Evolutionary conservation across 495 filamentous ascomycete genomes (phyloP).

Genomic region (Penicillium ochrochloron): DNA sequence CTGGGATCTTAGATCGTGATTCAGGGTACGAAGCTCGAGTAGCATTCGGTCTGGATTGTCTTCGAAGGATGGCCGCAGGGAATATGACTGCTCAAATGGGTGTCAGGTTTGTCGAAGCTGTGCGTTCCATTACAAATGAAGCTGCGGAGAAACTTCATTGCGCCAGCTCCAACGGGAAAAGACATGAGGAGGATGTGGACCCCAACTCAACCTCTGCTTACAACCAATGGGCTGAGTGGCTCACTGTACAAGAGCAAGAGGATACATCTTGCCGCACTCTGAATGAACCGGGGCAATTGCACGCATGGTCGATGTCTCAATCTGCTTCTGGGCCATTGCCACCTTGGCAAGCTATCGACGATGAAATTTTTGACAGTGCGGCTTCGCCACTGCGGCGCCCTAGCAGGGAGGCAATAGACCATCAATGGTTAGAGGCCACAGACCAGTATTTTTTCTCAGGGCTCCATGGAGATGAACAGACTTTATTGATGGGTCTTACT

Average conservation of each 20-base stretch:
- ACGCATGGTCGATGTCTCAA: neutral
- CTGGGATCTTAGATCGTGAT: conserved; percentile 33
- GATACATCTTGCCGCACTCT: neutral
- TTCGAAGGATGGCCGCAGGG: conserved; percentile 31
- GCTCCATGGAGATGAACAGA: conserved; percentile 25
- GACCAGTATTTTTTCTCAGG: conserved; percentile 11
- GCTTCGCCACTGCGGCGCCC: neutral
- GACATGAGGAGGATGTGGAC: neutral
- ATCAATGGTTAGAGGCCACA: neutral
- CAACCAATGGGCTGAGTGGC: conserved; percentile 25
- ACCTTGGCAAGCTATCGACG: conserved; percentile 6
- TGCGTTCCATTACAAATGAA: conserved; percentile 32
- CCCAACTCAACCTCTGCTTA: conserved; percentile 12
- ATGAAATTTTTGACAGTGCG: neutral
- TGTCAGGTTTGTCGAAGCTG: conserved; percentile 32
- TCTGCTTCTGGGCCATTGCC: neutral
- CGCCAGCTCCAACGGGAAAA: neutral
- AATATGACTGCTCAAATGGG: conserved; percentile 32
- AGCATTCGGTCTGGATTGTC: conserved; percentile 24
- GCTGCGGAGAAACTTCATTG: conserved; percentile 21
- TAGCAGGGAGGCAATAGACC: neutral
- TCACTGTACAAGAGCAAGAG: conserved; percentile 13
- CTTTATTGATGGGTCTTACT: conserved; percentile 33
- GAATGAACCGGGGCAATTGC: neutral
- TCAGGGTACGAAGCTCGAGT: conserved; percentile 27